Percentiles rank a stretch among this genome's conserved stretches.
These are phyloP conservation scores for Rhododendron vialii DNA, from an alignment of 148 eudicot species.

Conservation along the genomic window DNA sequence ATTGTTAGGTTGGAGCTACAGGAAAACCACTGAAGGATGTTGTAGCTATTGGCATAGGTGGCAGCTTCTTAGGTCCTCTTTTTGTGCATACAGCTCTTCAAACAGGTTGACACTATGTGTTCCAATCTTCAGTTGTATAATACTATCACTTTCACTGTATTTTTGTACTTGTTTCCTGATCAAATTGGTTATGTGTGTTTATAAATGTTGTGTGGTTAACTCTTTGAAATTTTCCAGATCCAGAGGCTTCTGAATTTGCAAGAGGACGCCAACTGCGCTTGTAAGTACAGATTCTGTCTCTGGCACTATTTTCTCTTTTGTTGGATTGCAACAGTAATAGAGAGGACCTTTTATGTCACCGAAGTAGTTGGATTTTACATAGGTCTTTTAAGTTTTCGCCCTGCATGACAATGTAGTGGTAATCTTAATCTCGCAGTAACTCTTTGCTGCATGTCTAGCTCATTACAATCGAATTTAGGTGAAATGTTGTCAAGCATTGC, in stretches of 20 bases:
- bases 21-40: constrained; percentile 81
- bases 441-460: background rate
- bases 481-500: background rate
- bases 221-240: constrained; percentile 38
- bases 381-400: background rate
- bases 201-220: background rate
- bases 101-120: constrained; percentile 54
- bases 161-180: background rate
- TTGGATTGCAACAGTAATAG: constrained; percentile 2
- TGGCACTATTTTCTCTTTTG: background rate
- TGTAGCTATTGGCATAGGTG: constrained; percentile 89
- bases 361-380: background rate
- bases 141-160: background rate
- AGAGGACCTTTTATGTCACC: background rate
- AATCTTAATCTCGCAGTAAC: background rate
- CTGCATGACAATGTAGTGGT: background rate
- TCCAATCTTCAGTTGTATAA: background rate
- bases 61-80: constrained; percentile 95
- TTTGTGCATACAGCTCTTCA: constrained; percentile 99
- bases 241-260: constrained; percentile 70
- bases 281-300: constrained; percentile 49
- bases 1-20: constrained; percentile 79
- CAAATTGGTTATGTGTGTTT: background rate
- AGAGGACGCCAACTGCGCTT: constrained; percentile 89
- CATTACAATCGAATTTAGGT: background rate